A percentile compares a stretch with the other conserved stretches of the same genome.
These are phyloP conservation scores for Dioscorea cayenensis DNA, from an alignment of 116 monocot species.

Conservation along the genomic window DNA sequence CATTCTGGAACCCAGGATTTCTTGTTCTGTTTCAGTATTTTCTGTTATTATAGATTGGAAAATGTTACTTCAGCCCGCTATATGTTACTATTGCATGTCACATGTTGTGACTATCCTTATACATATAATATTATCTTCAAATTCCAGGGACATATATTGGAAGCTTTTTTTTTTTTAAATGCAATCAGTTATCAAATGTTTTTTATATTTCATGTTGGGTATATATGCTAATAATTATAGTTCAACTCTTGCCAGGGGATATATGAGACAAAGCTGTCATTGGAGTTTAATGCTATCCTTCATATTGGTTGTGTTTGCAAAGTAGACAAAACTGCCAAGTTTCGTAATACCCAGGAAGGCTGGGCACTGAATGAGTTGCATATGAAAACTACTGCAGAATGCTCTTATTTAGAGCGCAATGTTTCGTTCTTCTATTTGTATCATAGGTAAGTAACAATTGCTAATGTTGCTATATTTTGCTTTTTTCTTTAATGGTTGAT, in stretches of 20 bases:
- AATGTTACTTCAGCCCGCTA: no score
- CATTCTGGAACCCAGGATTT: no score
- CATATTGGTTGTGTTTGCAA: constrained; percentile 93
- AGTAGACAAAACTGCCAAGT: constrained; percentile 58
- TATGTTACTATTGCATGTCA: no score
- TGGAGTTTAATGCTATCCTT: constrained; percentile 68
- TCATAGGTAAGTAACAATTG: constrained; percentile 58
- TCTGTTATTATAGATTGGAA: no score
- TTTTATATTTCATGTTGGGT: not conserved
- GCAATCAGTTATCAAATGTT: no score
- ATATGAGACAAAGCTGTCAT: constrained; percentile 81
- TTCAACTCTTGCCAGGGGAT: constrained; percentile 52
- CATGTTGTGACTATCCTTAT: no score
- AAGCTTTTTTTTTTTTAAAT: no score
- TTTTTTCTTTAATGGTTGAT: no score
- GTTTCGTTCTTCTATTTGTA: constrained; percentile 83
- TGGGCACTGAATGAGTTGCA: constrained; percentile 73
- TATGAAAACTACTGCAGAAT: constrained; percentile 93
- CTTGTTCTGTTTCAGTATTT: no score
- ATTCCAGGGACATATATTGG: no score
- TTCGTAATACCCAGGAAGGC: constrained; percentile 39
- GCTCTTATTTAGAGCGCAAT: constrained; percentile 66
- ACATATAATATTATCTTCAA: no score
- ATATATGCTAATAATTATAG: not conserved
- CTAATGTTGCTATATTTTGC: not conserved